phyloP scores from a whole-genome alignment of 768 basidiomycete species.

The Myochromella boudieri region DNA sequence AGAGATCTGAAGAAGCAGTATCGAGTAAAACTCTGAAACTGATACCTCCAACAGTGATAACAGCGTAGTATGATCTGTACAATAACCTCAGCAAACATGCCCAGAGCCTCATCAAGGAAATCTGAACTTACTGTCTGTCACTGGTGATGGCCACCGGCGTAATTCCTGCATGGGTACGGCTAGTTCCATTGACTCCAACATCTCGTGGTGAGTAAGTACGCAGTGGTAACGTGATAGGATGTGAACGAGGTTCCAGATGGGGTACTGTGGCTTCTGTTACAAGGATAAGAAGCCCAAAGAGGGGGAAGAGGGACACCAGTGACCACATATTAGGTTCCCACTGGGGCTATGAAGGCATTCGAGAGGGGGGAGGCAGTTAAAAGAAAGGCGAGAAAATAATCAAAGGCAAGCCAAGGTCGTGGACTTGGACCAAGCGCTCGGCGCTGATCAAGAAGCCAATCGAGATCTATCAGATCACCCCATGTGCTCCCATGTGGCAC shows the following conservation, averaged over 20 bases:
- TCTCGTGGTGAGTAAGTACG: conserved; percentile 16
- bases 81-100: conserved; percentile 8
- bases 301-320: conserved; percentile 5
- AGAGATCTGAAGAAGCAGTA: conserved; percentile 73
- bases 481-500: too few species aligned
- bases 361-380: not conserved
- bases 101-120: not conserved
- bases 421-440: not conserved
- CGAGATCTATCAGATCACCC: too few species aligned
- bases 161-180: conserved; percentile 40
- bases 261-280: conserved; percentile 19
- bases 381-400: not conserved
- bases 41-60: conserved; percentile 60
- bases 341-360: conserved; percentile 14
- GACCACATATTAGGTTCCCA: conserved; percentile 15
- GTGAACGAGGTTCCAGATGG: conserved; percentile 20
- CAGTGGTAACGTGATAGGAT: conserved; percentile 30
- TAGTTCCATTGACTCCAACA: conserved; percentile 27
- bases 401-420: not conserved
- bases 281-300: conserved; percentile 13
- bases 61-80: conserved; percentile 64
- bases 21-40: conserved; percentile 71
- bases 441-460: too few species aligned
- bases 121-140: conserved; percentile 41
- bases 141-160: conserved; percentile 42